Evolutionary conservation across 2,329 filamentous ascomycete genomes (phyloP).

Genomic region (Aureobasidium namibiae): DNA sequence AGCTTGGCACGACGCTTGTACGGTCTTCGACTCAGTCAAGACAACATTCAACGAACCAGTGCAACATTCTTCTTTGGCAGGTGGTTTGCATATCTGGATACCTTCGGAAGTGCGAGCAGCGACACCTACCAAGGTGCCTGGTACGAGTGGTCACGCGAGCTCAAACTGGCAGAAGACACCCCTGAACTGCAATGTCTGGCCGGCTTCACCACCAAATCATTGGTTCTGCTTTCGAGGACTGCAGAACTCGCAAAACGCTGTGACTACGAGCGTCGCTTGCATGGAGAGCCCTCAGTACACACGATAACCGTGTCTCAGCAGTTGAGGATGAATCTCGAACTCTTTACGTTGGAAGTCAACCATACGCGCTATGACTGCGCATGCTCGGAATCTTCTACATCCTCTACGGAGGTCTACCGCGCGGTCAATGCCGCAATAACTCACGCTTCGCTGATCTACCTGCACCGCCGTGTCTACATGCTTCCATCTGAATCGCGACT

Average conservation of each 20-base stretch:
- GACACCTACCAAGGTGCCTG: slow-evolving; percentile 17
- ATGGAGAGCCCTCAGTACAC: not conserved
- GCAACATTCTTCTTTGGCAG: slow-evolving; percentile 67
- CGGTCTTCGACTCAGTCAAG: slow-evolving; percentile 32
- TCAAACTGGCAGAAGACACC: not conserved
- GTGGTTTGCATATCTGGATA: slow-evolving; percentile 79
- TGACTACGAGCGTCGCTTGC: slow-evolving; percentile 1
- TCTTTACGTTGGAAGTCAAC: slow-evolving; percentile 5
- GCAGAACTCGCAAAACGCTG: slow-evolving; percentile 11
- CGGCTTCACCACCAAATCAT: slow-evolving; percentile 11
- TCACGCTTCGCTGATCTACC: slow-evolving; percentile 7
- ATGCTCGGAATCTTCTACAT: not conserved
- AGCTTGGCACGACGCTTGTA: slow-evolving; percentile 56
- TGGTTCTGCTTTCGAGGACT: not conserved
- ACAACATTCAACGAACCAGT: slow-evolving; percentile 56
- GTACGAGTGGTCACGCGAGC: slow-evolving; percentile 10
- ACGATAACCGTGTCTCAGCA: slow-evolving; percentile 9
- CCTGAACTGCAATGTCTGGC: slow-evolving; percentile 7
- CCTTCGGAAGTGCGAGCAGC: slow-evolving; percentile 66
- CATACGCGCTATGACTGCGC: slow-evolving; percentile 10
- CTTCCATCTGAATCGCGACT: slow-evolving; percentile 2
- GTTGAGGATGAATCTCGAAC: slow-evolving; percentile 7
- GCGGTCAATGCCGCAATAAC: slow-evolving; percentile 9
- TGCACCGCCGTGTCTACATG: slow-evolving; percentile 6
- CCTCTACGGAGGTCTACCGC: slow-evolving; percentile 6